Evolutionary conservation across 768 basidiomycete species (phyloP).

Genomic region (Trametes sanguinea): DNA sequence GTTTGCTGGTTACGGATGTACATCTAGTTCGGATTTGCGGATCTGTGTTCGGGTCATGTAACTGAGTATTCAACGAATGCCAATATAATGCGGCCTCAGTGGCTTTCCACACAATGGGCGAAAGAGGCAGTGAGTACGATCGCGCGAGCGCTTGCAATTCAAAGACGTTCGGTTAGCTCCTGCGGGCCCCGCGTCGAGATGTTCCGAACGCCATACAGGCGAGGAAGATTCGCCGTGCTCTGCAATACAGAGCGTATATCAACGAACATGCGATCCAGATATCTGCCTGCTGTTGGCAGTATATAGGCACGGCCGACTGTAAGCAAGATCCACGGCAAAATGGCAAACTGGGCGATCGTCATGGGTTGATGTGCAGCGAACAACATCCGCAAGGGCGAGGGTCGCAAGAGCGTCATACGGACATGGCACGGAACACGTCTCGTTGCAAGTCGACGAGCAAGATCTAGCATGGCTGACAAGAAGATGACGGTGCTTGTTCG

Average conservation of each 20-base stretch:
- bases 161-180: not conserved
- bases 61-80: not conserved
- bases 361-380: not conserved
- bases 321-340: not conserved
- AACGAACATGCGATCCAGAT: conserved; percentile 3
- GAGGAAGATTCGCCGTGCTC: not conserved
- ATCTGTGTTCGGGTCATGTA: not conserved
- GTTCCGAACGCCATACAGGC: not conserved
- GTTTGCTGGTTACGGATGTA: not conserved
- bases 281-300: not conserved
- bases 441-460: not conserved
- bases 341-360: not conserved
- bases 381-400: not conserved
- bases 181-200: not conserved
- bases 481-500: not conserved
- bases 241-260: not conserved
- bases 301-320: not conserved
- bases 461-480: not conserved
- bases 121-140: conserved; percentile 14
- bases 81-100: not conserved
- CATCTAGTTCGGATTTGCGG: not conserved
- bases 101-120: not conserved
- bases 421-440: not conserved
- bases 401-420: conserved; percentile 2
- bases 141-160: conserved; percentile 6